These are phyloP conservation scores for Neoarthrinium moseri DNA, from an alignment of 2,329 filamentous ascomycete species.

Conservation along the genomic window DNA sequence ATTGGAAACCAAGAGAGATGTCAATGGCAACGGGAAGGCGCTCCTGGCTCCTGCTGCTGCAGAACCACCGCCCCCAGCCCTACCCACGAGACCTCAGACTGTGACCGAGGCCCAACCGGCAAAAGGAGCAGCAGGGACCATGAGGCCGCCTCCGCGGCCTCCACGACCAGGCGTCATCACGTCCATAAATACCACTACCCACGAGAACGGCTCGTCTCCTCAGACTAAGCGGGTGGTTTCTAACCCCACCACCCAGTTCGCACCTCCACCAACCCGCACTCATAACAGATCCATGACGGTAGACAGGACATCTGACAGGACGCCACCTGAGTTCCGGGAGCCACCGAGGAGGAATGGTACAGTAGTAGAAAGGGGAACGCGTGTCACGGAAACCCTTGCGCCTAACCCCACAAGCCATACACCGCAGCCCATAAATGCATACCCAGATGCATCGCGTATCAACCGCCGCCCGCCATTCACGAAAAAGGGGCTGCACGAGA, in stretches of 20 bases:
- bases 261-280: conserved; percentile 39
- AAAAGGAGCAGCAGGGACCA: conserved; percentile 23
- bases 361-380: conserved; percentile 15
- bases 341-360: conserved; percentile 21
- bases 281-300: conserved; percentile 52
- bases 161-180: conserved; percentile 32
- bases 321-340: conserved; percentile 35
- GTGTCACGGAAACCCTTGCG: conserved; percentile 15
- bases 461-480: conserved; percentile 81
- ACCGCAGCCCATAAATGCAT: conserved; percentile 58
- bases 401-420: conserved; percentile 36
- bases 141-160: conserved; percentile 44
- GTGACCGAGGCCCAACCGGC: conserved; percentile 30
- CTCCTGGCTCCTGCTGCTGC: conserved; percentile 37
- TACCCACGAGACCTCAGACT: conserved; percentile 48
- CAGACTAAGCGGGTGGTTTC: conserved; percentile 42
- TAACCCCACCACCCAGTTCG: conserved; percentile 41
- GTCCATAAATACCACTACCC: conserved; percentile 11
- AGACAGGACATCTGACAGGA: conserved; percentile 38
- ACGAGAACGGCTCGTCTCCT: conserved; percentile 19
- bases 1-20: conserved; percentile 50
- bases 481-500: conserved; percentile 70
- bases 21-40: conserved; percentile 39
- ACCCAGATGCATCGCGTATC: conserved; percentile 79
- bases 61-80: conserved; percentile 47